These are phyloP conservation scores for Alternaria sp. DNA, from an alignment of 2,329 filamentous ascomycete species.

Conservation along the genomic window DNA sequence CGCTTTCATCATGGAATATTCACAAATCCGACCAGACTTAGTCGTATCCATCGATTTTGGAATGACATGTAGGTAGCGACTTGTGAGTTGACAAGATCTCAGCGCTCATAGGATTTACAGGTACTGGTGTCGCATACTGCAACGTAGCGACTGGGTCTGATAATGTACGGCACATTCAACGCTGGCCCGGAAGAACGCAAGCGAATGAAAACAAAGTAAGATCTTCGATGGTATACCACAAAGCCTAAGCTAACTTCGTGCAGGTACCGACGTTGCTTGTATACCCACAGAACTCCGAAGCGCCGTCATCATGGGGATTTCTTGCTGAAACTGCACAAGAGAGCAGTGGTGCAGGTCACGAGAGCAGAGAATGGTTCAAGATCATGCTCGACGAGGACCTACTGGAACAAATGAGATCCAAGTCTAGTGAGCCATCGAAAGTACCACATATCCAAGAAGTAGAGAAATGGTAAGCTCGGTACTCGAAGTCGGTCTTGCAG, in stretches of 20 bases:
- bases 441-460: slow-evolving; percentile 54
- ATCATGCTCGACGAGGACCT: slow-evolving; percentile 58
- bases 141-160: slow-evolving; percentile 42
- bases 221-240: not conserved
- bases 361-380: slow-evolving; percentile 61
- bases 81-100: rapidly evolving
- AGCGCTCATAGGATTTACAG: slow-evolving; percentile 2
- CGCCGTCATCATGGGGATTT: slow-evolving; percentile 61
- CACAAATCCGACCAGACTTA: not conserved
- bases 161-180: slow-evolving; percentile 46
- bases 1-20: not conserved
- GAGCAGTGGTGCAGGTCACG: slow-evolving; percentile 51
- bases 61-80: not conserved
- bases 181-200: slow-evolving; percentile 61
- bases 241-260: not conserved
- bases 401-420: slow-evolving; percentile 29
- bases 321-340: slow-evolving; percentile 52
- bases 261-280: slow-evolving; percentile 58
- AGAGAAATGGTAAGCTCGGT: slow-evolving; percentile 51
- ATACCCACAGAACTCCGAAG: slow-evolving; percentile 50
- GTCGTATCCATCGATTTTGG: not conserved
- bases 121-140: slow-evolving; percentile 46
- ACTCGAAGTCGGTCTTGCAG: rapidly evolving
- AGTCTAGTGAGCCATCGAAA: slow-evolving; percentile 12
- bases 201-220: slow-evolving; percentile 59